These are phyloP conservation scores for Mrakia gelida DNA, from an alignment of 768 basidiomycete genomes.

Conservation along the genomic window DNA sequence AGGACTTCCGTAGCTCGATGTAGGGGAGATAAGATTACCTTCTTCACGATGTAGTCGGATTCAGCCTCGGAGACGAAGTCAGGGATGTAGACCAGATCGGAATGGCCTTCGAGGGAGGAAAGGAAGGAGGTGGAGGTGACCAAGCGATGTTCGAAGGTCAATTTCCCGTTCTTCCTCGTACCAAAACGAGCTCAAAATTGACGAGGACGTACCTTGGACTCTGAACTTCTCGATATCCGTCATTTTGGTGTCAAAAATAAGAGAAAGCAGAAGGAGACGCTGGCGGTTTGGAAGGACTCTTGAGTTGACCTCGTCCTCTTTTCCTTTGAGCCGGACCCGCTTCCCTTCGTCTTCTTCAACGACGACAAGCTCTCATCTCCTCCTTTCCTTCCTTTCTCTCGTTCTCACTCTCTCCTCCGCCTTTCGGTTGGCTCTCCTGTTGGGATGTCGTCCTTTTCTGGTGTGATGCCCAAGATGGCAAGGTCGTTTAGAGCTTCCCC, in stretches of 20 bases:
- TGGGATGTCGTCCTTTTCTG: conserved; percentile 15
- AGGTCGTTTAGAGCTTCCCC: background rate
- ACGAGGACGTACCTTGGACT: background rate
- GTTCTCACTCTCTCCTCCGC: background rate
- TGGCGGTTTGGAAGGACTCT: background rate
- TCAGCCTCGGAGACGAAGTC: conserved; percentile 66
- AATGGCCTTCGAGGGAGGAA: background rate
- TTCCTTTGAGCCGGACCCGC: background rate
- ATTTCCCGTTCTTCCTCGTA: background rate
- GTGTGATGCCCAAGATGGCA: background rate
- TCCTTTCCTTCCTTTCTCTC: background rate
- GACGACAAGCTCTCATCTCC: background rate
- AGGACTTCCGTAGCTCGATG: background rate
- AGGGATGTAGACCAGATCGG: conserved; percentile 56
- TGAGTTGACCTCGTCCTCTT: background rate
- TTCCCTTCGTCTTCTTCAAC: background rate
- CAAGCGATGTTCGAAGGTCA: background rate
- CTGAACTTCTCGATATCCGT: background rate
- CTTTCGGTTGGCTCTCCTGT: background rate
- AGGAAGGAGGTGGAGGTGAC: background rate
- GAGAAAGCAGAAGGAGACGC: background rate
- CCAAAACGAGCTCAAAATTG: background rate
- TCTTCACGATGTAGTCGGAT: conserved; percentile 69
- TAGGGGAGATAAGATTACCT: conserved; percentile 50
- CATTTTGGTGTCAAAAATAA: background rate